Conservation (phyloP, 345 rosid species). For the Brassica napus region DNA sequence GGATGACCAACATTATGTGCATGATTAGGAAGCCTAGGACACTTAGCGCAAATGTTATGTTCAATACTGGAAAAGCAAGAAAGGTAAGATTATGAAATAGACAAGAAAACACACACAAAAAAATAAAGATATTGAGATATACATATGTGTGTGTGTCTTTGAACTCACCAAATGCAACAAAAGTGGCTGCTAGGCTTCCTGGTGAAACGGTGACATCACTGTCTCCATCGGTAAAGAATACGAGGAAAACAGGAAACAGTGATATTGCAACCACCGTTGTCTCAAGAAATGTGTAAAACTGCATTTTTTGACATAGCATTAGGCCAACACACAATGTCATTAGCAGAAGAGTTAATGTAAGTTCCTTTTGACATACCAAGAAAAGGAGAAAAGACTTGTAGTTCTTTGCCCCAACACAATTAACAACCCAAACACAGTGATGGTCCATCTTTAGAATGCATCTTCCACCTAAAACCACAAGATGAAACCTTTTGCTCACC, state of each 20-base stretch:
- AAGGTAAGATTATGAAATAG: neutral
- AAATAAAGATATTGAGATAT: neutral
- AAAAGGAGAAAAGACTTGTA: slow-evolving; percentile 85
- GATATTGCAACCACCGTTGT: slow-evolving; percentile 68
- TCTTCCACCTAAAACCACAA: slow-evolving; percentile 58
- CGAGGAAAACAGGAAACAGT: slow-evolving; percentile 60
- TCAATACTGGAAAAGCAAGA: slow-evolving; percentile 56
- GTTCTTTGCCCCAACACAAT: slow-evolving; percentile 82
- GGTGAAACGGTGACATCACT: slow-evolving; percentile 63
- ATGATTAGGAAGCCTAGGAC: slow-evolving; percentile 78
- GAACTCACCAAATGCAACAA: slow-evolving; percentile 70
- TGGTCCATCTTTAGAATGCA: slow-evolving; percentile 89
- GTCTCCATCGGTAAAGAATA: slow-evolving; percentile 63
- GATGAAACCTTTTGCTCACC: slow-evolving; percentile 23
- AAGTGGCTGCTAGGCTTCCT: slow-evolving; percentile 66
- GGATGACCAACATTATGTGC: slow-evolving; percentile 62
- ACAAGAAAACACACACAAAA: neutral
- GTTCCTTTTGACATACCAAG: slow-evolving; percentile 52
- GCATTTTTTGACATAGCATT: slow-evolving; percentile 38
- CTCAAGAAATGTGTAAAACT: slow-evolving; percentile 89
- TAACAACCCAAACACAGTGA: slow-evolving; percentile 93
- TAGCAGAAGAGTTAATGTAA: too few species aligned
- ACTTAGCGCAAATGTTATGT: slow-evolving; percentile 74
- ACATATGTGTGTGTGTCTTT: neutral
- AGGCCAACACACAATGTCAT: neutral